Conservation (phyloP, 495 filamentous ascomycete genomes). For the Xylaria bambusicola region DNA sequence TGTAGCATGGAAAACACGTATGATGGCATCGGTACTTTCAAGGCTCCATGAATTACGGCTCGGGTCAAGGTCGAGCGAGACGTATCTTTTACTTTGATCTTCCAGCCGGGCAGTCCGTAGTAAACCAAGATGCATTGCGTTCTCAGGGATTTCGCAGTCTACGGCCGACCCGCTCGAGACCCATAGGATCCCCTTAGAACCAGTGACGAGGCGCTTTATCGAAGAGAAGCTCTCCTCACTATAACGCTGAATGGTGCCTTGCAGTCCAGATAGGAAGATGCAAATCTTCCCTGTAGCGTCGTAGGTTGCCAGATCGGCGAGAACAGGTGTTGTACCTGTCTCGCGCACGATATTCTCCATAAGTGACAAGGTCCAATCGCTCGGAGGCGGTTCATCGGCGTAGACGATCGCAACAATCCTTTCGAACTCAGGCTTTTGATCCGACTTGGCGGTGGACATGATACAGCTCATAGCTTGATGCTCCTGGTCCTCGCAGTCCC, state of each 20-base stretch:
- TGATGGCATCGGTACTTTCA: neutral
- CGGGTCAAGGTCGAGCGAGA: neutral
- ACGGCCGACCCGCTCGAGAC: constrained; percentile 32
- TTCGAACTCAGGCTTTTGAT: neutral
- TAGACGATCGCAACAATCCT: neutral
- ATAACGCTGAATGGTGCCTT: neutral
- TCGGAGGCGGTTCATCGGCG: neutral
- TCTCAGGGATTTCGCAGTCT: neutral
- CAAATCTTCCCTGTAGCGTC: neutral
- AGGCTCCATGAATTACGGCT: neutral
- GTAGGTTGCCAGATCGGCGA: neutral
- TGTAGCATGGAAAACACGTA: neutral
- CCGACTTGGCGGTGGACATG: neutral
- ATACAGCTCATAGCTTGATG: neutral
- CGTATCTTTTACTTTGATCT: neutral
- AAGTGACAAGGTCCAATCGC: neutral
- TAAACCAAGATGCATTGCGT: neutral
- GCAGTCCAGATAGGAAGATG: constrained; percentile 12
- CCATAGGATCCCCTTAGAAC: constrained; percentile 34
- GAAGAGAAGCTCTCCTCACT: neutral
- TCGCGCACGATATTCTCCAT: neutral
- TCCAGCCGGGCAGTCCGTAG: neutral
- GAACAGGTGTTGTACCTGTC: neutral
- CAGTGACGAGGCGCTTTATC: neutral
- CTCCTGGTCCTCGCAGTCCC: constrained; percentile 2